Conservation (phyloP, 1,284 basidiomycete species). For the Lignosus rhinocerotis region DNA sequence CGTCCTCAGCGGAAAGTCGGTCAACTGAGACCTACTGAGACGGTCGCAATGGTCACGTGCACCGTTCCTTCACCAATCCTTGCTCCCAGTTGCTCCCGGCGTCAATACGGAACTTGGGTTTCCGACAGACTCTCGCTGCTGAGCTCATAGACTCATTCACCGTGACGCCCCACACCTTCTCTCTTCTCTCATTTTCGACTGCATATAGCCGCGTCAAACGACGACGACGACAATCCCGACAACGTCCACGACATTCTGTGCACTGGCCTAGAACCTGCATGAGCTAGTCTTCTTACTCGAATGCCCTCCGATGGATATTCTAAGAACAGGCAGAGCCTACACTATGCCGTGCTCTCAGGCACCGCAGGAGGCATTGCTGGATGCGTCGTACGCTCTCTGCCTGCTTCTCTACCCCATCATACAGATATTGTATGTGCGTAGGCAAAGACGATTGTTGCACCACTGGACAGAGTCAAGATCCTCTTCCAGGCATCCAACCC, state of each 20-base stretch:
- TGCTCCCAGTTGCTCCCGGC: neutral
- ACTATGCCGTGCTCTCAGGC: conserved; percentile 80
- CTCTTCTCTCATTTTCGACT: neutral
- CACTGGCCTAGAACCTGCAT: neutral
- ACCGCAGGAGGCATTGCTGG: conserved; percentile 92
- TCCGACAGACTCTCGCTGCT: neutral
- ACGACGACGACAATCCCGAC: neutral
- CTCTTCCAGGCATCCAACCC: conserved; percentile 97
- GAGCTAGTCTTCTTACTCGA: conserved; percentile 32
- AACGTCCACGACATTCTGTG: neutral
- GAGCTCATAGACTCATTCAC: neutral
- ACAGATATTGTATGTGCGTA: conserved; percentile 33
- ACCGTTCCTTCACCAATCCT: no score
- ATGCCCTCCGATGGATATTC: conserved; percentile 60
- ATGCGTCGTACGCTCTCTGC: conserved; percentile 72
- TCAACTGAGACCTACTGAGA: no score
- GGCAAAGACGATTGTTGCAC: conserved; percentile 98
- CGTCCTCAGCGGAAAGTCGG: no score
- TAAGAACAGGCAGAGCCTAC: conserved; percentile 63
- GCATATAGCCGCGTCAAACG: neutral
- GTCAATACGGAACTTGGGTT: neutral
- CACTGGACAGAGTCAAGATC: conserved; percentile 98
- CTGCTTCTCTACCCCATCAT: neutral
- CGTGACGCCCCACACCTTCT: neutral
- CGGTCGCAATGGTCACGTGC: no score